These are phyloP conservation scores for Boletus reticulatus DNA, from an alignment of 768 basidiomycete species.

Conservation along the genomic window DNA sequence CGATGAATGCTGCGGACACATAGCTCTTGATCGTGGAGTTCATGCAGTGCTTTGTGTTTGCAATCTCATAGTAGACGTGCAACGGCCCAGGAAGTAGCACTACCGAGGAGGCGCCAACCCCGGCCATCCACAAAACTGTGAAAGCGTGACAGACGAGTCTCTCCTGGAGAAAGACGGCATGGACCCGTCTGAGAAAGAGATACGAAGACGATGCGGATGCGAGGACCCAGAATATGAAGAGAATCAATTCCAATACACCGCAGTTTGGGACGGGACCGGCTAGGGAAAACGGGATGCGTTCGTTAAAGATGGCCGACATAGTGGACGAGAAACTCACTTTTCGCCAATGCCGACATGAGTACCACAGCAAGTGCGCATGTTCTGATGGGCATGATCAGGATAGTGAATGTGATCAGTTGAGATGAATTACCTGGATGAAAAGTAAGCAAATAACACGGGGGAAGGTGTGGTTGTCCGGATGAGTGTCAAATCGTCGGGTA, in stretches of 20 bases:
- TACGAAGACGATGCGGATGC: slow-evolving; percentile 29
- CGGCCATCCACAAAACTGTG: slow-evolving; percentile 33
- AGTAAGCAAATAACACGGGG: slow-evolving; percentile 20
- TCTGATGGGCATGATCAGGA: slow-evolving; percentile 12
- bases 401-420: not conserved
- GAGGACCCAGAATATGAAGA: slow-evolving; percentile 18
- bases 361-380: slow-evolving; percentile 17
- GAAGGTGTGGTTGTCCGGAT: slow-evolving; percentile 13
- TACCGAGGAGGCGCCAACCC: slow-evolving; percentile 24
- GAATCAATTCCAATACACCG: slow-evolving; percentile 11
- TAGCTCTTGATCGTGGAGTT: slow-evolving; percentile 21
- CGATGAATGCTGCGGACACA: slow-evolving; percentile 27
- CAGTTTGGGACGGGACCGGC: slow-evolving; percentile 25
- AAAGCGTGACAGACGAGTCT: slow-evolving; percentile 21
- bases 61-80: slow-evolving; percentile 27
- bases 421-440: slow-evolving; percentile 19
- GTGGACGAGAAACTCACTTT: slow-evolving; percentile 12
- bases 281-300: not conserved
- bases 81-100: slow-evolving; percentile 23
- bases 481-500: slow-evolving; percentile 19
- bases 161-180: slow-evolving; percentile 32
- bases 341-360: slow-evolving; percentile 15
- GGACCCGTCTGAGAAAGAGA: slow-evolving; percentile 39
- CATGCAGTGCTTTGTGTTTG: slow-evolving; percentile 34
- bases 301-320: not conserved